These are phyloP conservation scores for Pyropia haitanensis DNA, from an alignment of 23 red algal genomes.

Conservation along the genomic window DNA sequence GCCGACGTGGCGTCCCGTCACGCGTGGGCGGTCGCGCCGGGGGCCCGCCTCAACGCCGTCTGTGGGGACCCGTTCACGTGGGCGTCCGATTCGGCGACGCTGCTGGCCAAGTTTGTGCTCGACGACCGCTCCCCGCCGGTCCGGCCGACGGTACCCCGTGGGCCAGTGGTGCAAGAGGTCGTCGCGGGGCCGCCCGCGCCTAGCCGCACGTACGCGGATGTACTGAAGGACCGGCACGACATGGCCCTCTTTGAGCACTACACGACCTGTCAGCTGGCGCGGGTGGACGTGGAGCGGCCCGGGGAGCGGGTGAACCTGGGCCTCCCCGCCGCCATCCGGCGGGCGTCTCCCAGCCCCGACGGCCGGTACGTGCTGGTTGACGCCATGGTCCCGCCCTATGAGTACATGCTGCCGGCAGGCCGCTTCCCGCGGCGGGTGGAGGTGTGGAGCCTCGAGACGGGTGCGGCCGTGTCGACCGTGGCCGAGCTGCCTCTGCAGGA, in stretches of 20 bases:
- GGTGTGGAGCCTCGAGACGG: slow-evolving; percentile 40
- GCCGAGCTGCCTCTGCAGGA: slow-evolving; percentile 80
- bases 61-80: slow-evolving; percentile 69
- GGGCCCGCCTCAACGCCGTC: slow-evolving; percentile 64
- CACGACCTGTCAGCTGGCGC: slow-evolving; percentile 52
- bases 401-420: slow-evolving; percentile 62
- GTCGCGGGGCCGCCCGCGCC: slow-evolving; percentile 32
- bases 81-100: slow-evolving; percentile 43
- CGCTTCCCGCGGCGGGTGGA: slow-evolving; percentile 81
- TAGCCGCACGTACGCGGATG: slow-evolving; percentile 60
- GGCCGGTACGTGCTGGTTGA: slow-evolving; percentile 78
- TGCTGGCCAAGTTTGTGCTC: slow-evolving; percentile 74
- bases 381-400: slow-evolving; percentile 47
- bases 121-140: slow-evolving; percentile 30
- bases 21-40: slow-evolving; percentile 17
- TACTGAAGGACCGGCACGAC: slow-evolving; percentile 70
- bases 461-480: slow-evolving; percentile 27
- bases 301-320: slow-evolving; percentile 27
- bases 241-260: slow-evolving; percentile 72
- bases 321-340: slow-evolving; percentile 28
- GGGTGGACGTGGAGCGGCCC: slow-evolving; percentile 36
- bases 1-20: slow-evolving; percentile 35
- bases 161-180: slow-evolving; percentile 65
- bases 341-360: slow-evolving; percentile 72
- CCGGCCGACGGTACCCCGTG: slow-evolving; percentile 43